Percentiles rank a stretch among this genome's conserved stretches.
These are phyloP conservation scores for Euphorbia celastroides DNA, from an alignment of 441 rosid genomes.

Conservation along the genomic window DNA sequence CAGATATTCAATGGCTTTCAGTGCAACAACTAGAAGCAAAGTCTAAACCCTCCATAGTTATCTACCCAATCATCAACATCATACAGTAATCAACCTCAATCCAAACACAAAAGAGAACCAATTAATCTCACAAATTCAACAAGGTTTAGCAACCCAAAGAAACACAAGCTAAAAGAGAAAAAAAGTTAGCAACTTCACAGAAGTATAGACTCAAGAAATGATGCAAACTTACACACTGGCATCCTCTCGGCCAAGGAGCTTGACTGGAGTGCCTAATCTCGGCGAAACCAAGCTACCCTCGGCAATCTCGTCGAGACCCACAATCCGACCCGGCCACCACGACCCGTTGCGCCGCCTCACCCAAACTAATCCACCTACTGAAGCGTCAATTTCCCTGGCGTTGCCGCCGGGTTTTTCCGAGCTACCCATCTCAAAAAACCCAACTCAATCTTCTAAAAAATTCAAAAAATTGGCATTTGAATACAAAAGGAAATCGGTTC, in stretches of 20 bases:
- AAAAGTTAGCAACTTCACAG: neutral
- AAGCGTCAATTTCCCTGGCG: constrained; percentile 55
- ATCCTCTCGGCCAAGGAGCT: constrained; percentile 94
- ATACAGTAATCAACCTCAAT: neutral
- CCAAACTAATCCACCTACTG: constrained; percentile 97
- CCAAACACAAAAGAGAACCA: neutral
- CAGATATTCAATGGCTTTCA: neutral
- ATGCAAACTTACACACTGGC: constrained; percentile 74
- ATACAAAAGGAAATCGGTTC: constrained; percentile 3
- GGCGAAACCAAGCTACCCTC: constrained; percentile 71
- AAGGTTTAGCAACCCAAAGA: neutral
- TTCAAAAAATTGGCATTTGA: neutral
- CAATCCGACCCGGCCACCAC: constrained; percentile 99
- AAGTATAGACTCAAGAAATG: neutral
- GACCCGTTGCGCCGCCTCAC: constrained; percentile 95
- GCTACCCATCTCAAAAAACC: constrained; percentile 64
- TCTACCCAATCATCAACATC: neutral
- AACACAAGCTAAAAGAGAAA: neutral
- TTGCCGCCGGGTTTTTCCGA: constrained; percentile 51
- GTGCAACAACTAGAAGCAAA: neutral
- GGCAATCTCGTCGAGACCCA: constrained; percentile 64
- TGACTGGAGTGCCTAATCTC: constrained; percentile 87
- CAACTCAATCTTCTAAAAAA: constrained; percentile 17
- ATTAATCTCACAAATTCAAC: neutral
- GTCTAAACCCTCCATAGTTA: neutral